These are phyloP conservation scores for Phytophthora chlamydospora DNA, from an alignment of 352 stramenopile species.

Conservation along the genomic window DNA sequence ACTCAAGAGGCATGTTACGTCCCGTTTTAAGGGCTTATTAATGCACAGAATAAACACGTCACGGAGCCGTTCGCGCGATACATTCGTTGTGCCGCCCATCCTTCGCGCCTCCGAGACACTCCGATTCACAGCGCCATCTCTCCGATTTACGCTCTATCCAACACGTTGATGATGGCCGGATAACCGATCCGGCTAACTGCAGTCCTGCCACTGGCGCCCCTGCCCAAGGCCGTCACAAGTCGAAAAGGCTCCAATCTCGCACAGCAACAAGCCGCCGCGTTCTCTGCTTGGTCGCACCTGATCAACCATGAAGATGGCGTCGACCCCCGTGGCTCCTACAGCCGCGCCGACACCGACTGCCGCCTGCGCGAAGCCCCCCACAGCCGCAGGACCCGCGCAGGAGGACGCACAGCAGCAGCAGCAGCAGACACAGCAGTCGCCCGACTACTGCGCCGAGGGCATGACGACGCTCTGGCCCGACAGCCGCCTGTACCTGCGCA, in stretches of 20 bases:
- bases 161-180: not conserved
- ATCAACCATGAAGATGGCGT: slow-evolving; percentile 38
- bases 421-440: slow-evolving; percentile 13
- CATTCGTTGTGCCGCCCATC: not conserved
- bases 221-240: slow-evolving; percentile 17
- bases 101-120: not conserved
- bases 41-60: not conserved
- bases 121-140: not conserved
- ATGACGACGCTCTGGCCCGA: slow-evolving; percentile 80
- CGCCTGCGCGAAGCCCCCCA: slow-evolving; percentile 17
- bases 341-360: slow-evolving; percentile 17
- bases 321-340: slow-evolving; percentile 25
- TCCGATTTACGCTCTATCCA: not conserved
- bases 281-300: not conserved
- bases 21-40: not conserved
- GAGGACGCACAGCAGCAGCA: slow-evolving; percentile 34
- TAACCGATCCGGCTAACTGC: slow-evolving; percentile 15
- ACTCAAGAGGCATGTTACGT: not conserved
- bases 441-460: slow-evolving; percentile 20
- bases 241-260: slow-evolving; percentile 22
- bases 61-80: no score
- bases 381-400: slow-evolving; percentile 3
- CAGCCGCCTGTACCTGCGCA: slow-evolving; percentile 66
- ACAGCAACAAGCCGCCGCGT: not conserved
- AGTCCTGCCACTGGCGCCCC: not conserved